Evolutionary conservation across 2,329 filamentous ascomycete genomes (phyloP).

Genomic region (Phoma sp.): DNA sequence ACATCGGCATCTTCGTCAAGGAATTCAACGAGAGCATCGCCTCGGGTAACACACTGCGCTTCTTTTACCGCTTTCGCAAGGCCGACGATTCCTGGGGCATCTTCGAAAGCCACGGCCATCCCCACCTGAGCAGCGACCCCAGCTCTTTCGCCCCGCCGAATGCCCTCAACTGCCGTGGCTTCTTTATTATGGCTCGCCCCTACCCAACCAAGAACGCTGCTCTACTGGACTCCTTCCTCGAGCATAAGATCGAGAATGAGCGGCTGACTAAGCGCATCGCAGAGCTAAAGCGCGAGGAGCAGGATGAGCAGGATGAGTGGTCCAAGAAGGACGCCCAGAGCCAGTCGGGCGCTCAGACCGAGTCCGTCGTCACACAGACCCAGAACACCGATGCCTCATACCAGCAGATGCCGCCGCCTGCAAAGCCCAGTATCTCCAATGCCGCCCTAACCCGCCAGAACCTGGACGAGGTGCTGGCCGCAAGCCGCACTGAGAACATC

Average conservation of each 20-base stretch:
- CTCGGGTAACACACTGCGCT: slow-evolving; percentile 75
- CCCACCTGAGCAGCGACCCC: slow-evolving; percentile 77
- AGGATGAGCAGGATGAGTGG: slow-evolving; percentile 75
- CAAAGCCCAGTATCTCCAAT: slow-evolving; percentile 67
- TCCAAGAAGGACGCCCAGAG: slow-evolving; percentile 61
- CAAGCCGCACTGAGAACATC: slow-evolving; percentile 73
- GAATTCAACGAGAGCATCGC: slow-evolving; percentile 91
- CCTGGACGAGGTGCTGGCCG: slow-evolving; percentile 72
- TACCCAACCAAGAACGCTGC: slow-evolving; percentile 88
- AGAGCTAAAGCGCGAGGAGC: slow-evolving; percentile 83
- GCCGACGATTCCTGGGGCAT: slow-evolving; percentile 76
- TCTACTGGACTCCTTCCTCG: slow-evolving; percentile 88
- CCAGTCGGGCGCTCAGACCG: slow-evolving; percentile 8
- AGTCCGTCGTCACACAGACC: slow-evolving; percentile 50
- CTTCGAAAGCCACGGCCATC: slow-evolving; percentile 91
- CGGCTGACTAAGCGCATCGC: slow-evolving; percentile 81
- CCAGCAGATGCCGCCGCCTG: slow-evolving; percentile 69
- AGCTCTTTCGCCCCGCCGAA: slow-evolving; percentile 68
- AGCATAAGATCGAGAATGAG: slow-evolving; percentile 97
- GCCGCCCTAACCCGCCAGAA: slow-evolving; percentile 78
- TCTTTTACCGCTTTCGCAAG: slow-evolving; percentile 85
- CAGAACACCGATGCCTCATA: slow-evolving; percentile 51
- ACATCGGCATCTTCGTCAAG: slow-evolving; percentile 79
- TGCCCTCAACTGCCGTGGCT: slow-evolving; percentile 73
- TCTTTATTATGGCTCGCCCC: slow-evolving; percentile 90